Evolutionary conservation across 441 rosid genomes (phyloP).

Genomic region (Arabidopsis hybrid): DNA sequence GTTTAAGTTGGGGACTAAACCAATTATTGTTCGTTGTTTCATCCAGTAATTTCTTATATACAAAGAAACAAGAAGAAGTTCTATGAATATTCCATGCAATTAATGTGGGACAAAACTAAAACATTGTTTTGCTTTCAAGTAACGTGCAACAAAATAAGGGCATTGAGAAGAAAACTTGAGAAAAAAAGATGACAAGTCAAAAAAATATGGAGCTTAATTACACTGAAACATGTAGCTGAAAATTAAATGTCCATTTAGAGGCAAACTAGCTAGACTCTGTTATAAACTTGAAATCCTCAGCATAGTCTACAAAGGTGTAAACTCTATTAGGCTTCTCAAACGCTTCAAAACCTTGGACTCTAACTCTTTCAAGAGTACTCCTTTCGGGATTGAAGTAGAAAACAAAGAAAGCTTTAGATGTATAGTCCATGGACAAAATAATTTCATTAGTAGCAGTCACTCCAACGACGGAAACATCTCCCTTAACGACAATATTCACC

Average conservation of each 20-base stretch:
- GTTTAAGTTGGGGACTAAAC: background rate
- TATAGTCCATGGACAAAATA: background rate
- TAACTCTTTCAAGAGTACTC: background rate
- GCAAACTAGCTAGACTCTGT: background rate
- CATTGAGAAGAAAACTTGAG: background rate
- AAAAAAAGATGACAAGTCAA: background rate
- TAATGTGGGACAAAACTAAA: background rate
- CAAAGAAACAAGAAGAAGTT: background rate
- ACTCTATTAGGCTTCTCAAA: background rate
- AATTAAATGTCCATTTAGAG: background rate
- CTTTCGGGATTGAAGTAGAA: background rate
- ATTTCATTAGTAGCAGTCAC: background rate
- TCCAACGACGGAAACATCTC: background rate
- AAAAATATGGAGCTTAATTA: background rate
- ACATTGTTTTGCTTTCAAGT: background rate
- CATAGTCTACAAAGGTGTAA: background rate
- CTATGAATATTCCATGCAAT: background rate
- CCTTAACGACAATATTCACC: background rate
- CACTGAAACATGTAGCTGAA: background rate
- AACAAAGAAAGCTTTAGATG: constrained; percentile 3
- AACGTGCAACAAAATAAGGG: no score
- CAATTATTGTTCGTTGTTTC: background rate
- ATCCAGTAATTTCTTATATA: background rate
- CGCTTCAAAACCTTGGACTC: constrained; percentile 3
- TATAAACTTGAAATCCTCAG: background rate